Percentiles rank a stretch among this genome's conserved stretches.
phyloP scores from a whole-genome alignment of 129 eudicot species.

The Artemisia argyi region DNA sequence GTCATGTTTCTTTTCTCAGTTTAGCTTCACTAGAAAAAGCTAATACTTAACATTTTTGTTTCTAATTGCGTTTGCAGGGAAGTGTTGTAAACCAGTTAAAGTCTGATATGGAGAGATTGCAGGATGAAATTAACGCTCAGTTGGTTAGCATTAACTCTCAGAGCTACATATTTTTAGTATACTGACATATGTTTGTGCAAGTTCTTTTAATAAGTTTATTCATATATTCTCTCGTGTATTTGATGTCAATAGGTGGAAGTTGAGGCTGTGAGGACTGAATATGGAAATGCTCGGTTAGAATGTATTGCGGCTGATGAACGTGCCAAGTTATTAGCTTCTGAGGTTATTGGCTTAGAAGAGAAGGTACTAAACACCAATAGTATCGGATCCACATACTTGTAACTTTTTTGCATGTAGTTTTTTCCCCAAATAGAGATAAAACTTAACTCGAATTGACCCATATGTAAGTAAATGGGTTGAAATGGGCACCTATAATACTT shows the following conservation, averaged over 20 bases:
- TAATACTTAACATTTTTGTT: background rate
- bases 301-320: slow-evolving; percentile 99
- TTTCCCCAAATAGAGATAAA: background rate
- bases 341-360: slow-evolving; percentile 96
- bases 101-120: slow-evolving; percentile 76
- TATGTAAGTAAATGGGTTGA: slow-evolving; percentile 1
- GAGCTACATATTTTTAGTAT: slow-evolving; percentile 1
- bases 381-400: background rate
- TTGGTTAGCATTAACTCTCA: slow-evolving; percentile 54
- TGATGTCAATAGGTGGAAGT: slow-evolving; percentile 68
- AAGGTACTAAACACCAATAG: slow-evolving; percentile 54
- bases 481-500: background rate
- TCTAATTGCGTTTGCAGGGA: slow-evolving; percentile 47
- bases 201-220: background rate
- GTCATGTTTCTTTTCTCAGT: slow-evolving; percentile 1
- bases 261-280: slow-evolving; percentile 72
- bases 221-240: slow-evolving; percentile 14
- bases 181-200: background rate
- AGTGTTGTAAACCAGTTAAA: slow-evolving; percentile 75
- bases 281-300: slow-evolving; percentile 80
- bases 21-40: background rate
- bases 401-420: background rate
- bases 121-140: slow-evolving; percentile 66
- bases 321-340: slow-evolving; percentile 93
- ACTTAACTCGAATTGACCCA: background rate